Evolutionary conservation across 2,329 filamentous ascomycete species (phyloP).

Genomic region (Coniochaeta pulveracea): DNA sequence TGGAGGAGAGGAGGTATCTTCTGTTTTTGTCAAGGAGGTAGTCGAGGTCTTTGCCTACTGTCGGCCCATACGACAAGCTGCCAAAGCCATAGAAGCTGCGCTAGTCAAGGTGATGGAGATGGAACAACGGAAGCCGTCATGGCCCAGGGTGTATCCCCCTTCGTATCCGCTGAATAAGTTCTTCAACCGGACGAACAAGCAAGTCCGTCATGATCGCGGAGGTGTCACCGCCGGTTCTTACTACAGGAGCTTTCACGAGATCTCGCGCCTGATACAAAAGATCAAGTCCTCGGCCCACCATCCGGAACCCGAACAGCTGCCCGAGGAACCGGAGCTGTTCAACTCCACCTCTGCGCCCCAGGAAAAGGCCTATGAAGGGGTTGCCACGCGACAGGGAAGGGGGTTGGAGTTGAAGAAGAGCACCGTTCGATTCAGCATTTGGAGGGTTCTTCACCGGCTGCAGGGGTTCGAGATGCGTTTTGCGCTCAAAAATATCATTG

Average conservation of each 20-base stretch:
- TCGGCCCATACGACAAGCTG: constrained; percentile 40
- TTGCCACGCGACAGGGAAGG: too few relatives aligned
- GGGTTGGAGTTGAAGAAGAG: constrained; percentile 25
- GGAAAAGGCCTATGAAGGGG: constrained; percentile 19
- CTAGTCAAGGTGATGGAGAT: constrained; percentile 35
- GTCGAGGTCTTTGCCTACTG: constrained; percentile 44
- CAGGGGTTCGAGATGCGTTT: constrained; percentile 48
- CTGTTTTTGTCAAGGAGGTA: constrained; percentile 34
- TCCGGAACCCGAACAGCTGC: constrained; percentile 12
- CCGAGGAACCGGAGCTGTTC: constrained; percentile 12
- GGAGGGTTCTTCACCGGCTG: constrained; percentile 36
- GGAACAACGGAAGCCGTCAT: constrained; percentile 24
- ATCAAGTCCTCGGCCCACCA: constrained; percentile 27
- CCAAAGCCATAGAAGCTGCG: constrained; percentile 33
- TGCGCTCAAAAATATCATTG: constrained; percentile 42
- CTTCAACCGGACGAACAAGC: constrained; percentile 40
- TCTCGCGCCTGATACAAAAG: constrained; percentile 28
- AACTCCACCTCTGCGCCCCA: constrained; percentile 15
- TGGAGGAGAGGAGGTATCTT: constrained; percentile 29
- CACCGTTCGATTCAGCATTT: constrained; percentile 32
- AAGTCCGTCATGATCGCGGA: constrained; percentile 47
- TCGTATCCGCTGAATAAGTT: constrained; percentile 43
- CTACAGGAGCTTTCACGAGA: constrained; percentile 31
- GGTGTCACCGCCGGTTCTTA: constrained; percentile 42
- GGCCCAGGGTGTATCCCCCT: constrained; percentile 33